Evolutionary conservation across 768 basidiomycete genomes (phyloP).

Genomic region (Tricholomella constricta): DNA sequence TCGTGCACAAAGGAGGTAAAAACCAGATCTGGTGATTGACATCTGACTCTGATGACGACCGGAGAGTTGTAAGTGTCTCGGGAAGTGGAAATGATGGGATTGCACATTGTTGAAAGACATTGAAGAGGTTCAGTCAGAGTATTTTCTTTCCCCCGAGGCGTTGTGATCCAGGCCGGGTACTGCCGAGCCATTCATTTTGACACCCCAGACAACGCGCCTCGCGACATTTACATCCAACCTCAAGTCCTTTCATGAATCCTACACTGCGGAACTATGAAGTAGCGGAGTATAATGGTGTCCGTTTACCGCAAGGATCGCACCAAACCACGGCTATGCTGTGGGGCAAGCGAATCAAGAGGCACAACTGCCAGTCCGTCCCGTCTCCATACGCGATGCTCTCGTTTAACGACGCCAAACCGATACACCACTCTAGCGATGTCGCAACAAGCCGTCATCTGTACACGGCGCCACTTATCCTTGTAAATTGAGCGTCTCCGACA

Average conservation of each 20-base stretch:
- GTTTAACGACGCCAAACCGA: not conserved
- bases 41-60: constrained; percentile 7
- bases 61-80: not conserved
- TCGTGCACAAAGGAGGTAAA: constrained; percentile 1
- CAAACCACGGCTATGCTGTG: not conserved
- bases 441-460: constrained; percentile 8
- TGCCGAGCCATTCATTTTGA: not conserved
- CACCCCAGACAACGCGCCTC: too few relatives aligned
- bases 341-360: constrained; percentile 7
- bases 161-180: not conserved
- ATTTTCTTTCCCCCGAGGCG: constrained; percentile 5
- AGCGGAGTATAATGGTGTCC: not conserved
- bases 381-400: constrained; percentile 1
- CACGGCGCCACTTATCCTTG: constrained; percentile 6
- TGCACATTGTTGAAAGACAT: not conserved
- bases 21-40: constrained; percentile 10
- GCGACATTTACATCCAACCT: too few relatives aligned
- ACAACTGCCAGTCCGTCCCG: not conserved
- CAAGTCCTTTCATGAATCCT: not conserved
- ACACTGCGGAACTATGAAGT: not conserved
- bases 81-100: constrained; percentile 10
- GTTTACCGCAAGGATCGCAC: not conserved
- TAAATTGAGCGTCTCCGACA: not conserved
- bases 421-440: constrained; percentile 1
- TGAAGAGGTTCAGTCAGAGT: not conserved